Conservation (phyloP, 2,329 filamentous ascomycete genomes). For the Xylaria digitata region DNA sequence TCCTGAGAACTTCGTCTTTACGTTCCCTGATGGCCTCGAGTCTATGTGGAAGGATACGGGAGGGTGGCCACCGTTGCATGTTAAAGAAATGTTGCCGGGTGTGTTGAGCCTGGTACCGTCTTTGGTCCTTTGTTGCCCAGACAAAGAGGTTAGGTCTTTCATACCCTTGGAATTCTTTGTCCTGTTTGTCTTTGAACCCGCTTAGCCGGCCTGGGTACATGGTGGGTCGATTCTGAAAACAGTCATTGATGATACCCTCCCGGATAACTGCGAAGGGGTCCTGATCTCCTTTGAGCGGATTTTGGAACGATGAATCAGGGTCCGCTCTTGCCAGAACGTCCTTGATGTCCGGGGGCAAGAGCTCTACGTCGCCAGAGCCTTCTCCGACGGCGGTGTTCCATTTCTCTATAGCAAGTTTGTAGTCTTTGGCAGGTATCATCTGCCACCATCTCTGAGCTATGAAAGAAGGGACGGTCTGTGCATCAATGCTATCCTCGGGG, state of each 20-base stretch:
- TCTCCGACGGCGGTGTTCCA: conserved; percentile 41
- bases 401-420: conserved; percentile 33
- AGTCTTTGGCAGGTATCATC: conserved; percentile 38
- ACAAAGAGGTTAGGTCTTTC: conserved; percentile 48
- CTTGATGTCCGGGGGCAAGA: conserved; percentile 40
- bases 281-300: conserved; percentile 28
- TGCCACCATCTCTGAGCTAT: conserved; percentile 39
- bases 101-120: conserved; percentile 47
- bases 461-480: neutral
- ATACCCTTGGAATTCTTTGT: conserved; percentile 38
- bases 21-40: conserved; percentile 48
- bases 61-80: conserved; percentile 61
- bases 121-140: conserved; percentile 48
- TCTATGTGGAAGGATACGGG: conserved; percentile 52
- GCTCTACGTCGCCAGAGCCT: conserved; percentile 41
- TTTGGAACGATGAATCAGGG: conserved; percentile 40
- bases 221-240: conserved; percentile 56
- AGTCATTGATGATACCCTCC: conserved; percentile 57
- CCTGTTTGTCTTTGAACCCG: conserved; percentile 41
- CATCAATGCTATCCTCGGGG: conserved; percentile 3
- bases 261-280: conserved; percentile 50
- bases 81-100: conserved; percentile 55
- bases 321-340: conserved; percentile 52
- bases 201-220: conserved; percentile 54
- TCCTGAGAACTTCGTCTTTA: conserved; percentile 45